Conservation (phyloP, 371 early-diverging fungal species). For the Amoeboaphelidium protococcarum region DNA sequence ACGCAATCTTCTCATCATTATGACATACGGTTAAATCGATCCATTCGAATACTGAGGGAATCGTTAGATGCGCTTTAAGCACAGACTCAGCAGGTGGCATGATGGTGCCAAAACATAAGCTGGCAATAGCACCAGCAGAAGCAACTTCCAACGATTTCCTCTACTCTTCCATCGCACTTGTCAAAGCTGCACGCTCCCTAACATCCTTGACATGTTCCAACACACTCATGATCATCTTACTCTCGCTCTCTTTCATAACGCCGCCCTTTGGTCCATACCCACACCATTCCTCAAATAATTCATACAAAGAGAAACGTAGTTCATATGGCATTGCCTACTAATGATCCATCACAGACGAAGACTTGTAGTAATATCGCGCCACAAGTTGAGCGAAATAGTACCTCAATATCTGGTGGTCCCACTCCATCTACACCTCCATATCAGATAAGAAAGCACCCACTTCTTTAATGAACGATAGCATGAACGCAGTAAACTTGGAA, state of each 20-base stretch:
- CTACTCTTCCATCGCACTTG: constrained; percentile 42
- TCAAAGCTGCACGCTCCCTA: constrained; percentile 29
- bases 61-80: too few species aligned
- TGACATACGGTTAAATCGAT: too few species aligned
- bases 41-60: too few species aligned
- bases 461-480: constrained; percentile 22
- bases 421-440: constrained; percentile 38
- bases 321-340: constrained; percentile 27
- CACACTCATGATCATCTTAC: constrained; percentile 35
- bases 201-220: constrained; percentile 45
- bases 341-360: constrained; percentile 9
- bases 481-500: too few species aligned
- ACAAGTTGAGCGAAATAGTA: constrained; percentile 62
- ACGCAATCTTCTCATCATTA: too few species aligned
- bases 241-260: constrained; percentile 34
- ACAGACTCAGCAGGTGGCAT: too few species aligned
- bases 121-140: constrained; percentile 61
- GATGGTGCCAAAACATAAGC: too few species aligned
- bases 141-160: constrained; percentile 42
- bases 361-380: constrained; percentile 42
- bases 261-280: constrained; percentile 42
- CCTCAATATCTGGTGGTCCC: constrained; percentile 62
- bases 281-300: constrained; percentile 76
- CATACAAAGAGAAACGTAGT: constrained; percentile 39
- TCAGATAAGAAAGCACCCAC: constrained; percentile 35